Base-by-base conservation (phyloP, 441 rosid genomes). In the Lagerstroemia fauriei region DNA sequence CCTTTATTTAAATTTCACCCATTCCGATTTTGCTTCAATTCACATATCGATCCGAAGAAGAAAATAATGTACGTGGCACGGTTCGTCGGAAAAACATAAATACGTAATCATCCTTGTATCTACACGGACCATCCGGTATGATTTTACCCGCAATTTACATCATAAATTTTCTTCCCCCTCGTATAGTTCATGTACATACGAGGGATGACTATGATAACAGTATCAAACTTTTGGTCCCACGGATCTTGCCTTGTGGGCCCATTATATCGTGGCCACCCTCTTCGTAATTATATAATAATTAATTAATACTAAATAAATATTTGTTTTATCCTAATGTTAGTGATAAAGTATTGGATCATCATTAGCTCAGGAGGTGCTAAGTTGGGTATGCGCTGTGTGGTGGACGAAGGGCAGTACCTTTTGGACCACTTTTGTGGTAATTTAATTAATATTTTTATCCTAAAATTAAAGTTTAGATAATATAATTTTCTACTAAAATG, bases 141-240 rank as follows among this genome's bases (percentile, higher is more conserved):
- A 38, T 38, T 38, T 38, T 38, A 6, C 6, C 44, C 44, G 2
- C 44, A 38, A 38, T 38, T 38, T 38, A 38, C 44, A 38, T 6
- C 2, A 6, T 38, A 38, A 38, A 38, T 38, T 38, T 6, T 38
- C 6, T 38, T 38, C 6, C 6, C 6, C 6, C 44, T 38, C 44
- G 6, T 38, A 38, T 38, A 2, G 6, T 38, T 38, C 44, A 38
- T 38, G 6, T 38, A 38, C 44, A 6, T 38, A 38, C 6, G 44
- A 38, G 44, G 44, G 6, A 38, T 38, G 44, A 38, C 44, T 27
- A 57, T 25, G 68, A 18, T 77, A 63, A 27, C 32, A 79, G 84
- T 82, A 88, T 87, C 86, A 86, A 87, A 89, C 87, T 91, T 73
- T 73, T 50, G 87, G 86, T 48, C 88, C 92, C 85, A 83, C 82